Evolutionary conservation across 345 rosid species (phyloP), one percentile per base, ranked within the genome.

Genomic region (Cochlearia excelsa): DNA sequence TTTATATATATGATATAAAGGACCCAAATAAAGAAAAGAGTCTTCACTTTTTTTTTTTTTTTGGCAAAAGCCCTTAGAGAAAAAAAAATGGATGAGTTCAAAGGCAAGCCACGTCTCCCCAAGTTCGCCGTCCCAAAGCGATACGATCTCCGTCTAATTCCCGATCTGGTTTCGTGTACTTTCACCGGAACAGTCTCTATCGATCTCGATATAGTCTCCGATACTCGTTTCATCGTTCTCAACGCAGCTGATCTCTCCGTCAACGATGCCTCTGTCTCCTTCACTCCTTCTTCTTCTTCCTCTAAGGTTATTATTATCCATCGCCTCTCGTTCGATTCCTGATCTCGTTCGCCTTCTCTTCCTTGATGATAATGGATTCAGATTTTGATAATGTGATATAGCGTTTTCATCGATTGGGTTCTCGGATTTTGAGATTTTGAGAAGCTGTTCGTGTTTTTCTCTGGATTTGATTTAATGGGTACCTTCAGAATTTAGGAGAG

Each of bases 161-260:
- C 97, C 29, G 95, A 93, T 75, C 90, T 89, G 55, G 38, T 54
- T 55, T 72, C 82, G 48, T 93, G 97, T 74, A 85, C 68, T 28
- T 89, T 89, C 81, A 26, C 74, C 42, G 99, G 97, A 51, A 60
- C 75, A 42, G 85, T 85, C 48, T 23, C 83, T 7, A 51, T 88
- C 69, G 81, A 78, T 66, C 47, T 93, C 38, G 85, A 83, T 53
- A 56, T 93, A 55, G 79, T 85, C 56, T 65, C 74, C 6, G 65
- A 40, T 35, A 89, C 97, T 61, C 67, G 71, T 42, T 87, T 76
- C 84, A 72, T 93, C 67, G 97, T 93, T 75, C 90, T 93, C 33
- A 93, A 93, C 74, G 95, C 95, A 2, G 95, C 95, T 56, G 97
- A 93, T n/a, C 86, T 93, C 59, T 48, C 83, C 45, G 48, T 93